Percentiles rank a stretch among this genome's conserved stretches.
These are phyloP conservation scores for Boletus coccyginus DNA, from an alignment of 768 basidiomycete genomes.

Conservation along the genomic window DNA sequence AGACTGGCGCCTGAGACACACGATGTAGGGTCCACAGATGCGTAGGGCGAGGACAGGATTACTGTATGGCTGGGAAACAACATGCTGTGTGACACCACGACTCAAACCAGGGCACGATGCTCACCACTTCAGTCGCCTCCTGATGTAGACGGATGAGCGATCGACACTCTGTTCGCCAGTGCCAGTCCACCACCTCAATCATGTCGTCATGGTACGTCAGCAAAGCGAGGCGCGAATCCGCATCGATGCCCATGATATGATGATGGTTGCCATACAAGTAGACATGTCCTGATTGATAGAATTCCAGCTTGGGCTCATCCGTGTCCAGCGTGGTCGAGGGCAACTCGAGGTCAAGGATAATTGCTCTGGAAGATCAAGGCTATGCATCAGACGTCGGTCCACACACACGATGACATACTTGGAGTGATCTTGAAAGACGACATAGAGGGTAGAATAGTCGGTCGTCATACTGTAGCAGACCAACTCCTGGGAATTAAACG, in stretches of 20 bases:
- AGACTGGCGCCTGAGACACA: constrained; percentile 48
- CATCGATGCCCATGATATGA: constrained; percentile 32
- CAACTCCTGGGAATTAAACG: too few relatives aligned
- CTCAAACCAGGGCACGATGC: constrained; percentile 4
- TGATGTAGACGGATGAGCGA: constrained; percentile 17
- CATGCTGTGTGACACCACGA: neutral
- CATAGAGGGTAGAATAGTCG: constrained; percentile 12
- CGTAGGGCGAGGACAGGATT: constrained; percentile 39
- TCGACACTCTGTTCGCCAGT: constrained; percentile 24
- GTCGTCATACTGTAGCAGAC: neutral
- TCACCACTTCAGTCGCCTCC: constrained; percentile 30
- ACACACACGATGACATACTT: constrained; percentile 4
- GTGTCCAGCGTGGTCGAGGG: neutral
- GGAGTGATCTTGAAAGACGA: constrained; percentile 2
- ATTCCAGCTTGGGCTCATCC: neutral
- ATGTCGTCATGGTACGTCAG: constrained; percentile 17
- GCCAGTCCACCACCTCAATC: constrained; percentile 37
- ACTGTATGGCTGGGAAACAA: constrained; percentile 20
- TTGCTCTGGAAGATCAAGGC: neutral
- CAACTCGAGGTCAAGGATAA: constrained; percentile 5
- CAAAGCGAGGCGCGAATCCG: constrained; percentile 28
- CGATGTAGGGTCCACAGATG: constrained; percentile 46
- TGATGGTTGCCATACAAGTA: neutral
- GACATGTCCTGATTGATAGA: too few relatives aligned
- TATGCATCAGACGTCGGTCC: neutral